A percentile compares a stretch with the other conserved stretches of the same genome.
Conservation (phyloP, 2,329 filamentous ascomycete species). For the Beauveria medogensis region DNA sequence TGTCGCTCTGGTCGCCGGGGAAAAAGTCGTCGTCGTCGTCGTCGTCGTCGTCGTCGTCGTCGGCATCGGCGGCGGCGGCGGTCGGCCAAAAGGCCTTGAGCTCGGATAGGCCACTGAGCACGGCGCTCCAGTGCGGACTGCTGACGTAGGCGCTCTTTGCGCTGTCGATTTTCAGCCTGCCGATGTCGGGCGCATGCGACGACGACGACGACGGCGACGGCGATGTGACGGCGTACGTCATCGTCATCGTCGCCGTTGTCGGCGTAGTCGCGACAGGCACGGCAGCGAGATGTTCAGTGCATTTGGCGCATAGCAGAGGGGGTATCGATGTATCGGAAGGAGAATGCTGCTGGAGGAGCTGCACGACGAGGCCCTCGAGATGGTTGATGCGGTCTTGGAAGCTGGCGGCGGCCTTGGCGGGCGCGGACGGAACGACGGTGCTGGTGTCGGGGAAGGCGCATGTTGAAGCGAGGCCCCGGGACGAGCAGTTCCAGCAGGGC, state of each 20-base stretch:
- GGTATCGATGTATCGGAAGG: not conserved
- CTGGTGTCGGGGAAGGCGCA: conserved; percentile 26
- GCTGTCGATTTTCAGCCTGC: not conserved
- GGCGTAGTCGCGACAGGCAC: not conserved
- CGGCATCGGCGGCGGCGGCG: not conserved
- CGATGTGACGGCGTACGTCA: not conserved
- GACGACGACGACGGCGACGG: not conserved
- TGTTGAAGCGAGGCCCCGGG: conserved; percentile 16
- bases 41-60: not conserved
- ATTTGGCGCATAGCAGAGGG: not conserved
- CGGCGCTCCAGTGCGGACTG: conserved; percentile 8
- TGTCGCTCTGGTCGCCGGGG: conserved; percentile 2
- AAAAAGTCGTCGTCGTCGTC: not conserved
- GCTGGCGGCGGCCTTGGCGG: conserved; percentile 5
- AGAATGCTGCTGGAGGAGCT: not conserved
- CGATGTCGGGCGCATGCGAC: not conserved
- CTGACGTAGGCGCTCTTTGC: conserved; percentile 7
- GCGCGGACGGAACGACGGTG: conserved; percentile 9
- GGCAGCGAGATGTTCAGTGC: not conserved
- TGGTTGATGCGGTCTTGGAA: conserved; percentile 19
- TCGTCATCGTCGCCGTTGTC: not conserved
- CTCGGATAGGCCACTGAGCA: conserved; percentile 1
- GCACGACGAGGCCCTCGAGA: conserved; percentile 21
- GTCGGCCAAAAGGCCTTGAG: conserved; percentile 1
- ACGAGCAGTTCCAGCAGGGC: conserved; percentile 24